Evolutionary conservation across 2,329 filamentous ascomycete genomes (phyloP).

Genomic region (Cladophialophora carrionii): DNA sequence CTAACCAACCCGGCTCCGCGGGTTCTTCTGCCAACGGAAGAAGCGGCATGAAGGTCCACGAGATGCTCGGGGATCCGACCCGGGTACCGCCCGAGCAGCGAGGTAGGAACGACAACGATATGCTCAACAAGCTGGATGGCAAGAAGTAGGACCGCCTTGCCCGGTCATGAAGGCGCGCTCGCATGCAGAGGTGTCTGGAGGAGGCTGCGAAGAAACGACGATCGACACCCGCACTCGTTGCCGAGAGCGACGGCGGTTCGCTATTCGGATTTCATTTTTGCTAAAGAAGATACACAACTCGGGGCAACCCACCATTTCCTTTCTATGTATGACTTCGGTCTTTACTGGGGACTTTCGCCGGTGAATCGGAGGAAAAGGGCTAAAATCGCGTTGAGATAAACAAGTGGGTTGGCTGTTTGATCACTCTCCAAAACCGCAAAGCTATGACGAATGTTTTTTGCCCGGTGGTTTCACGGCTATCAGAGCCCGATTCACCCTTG

Average conservation of each 20-base stretch:
- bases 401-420: constrained; percentile 38
- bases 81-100: constrained; percentile 39
- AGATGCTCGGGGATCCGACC: constrained; percentile 50
- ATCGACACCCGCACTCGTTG: constrained; percentile 1
- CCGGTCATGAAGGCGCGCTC: background rate
- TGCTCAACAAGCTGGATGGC: constrained; percentile 47
- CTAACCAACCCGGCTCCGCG: constrained; percentile 44
- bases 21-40: constrained; percentile 42
- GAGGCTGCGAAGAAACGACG: background rate
- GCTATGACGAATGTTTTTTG: constrained; percentile 21
- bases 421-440: constrained; percentile 26
- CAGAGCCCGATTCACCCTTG: constrained; percentile 28
- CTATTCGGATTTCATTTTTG: constrained; percentile 16
- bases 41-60: constrained; percentile 53
- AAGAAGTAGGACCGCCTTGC: constrained; percentile 34
- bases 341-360: constrained; percentile 30
- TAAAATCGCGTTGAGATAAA: constrained; percentile 26
- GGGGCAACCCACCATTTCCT: constrained; percentile 39
- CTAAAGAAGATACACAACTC: constrained; percentile 34
- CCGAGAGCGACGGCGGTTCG: background rate
- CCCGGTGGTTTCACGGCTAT: constrained; percentile 29
- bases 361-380: constrained; percentile 29
- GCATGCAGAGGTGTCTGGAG: background rate
- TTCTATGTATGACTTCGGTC: constrained; percentile 29
- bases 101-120: constrained; percentile 54